These are phyloP conservation scores for Populus trichocarpa DNA, from an alignment of 441 rosid species.

Conservation along the genomic window DNA sequence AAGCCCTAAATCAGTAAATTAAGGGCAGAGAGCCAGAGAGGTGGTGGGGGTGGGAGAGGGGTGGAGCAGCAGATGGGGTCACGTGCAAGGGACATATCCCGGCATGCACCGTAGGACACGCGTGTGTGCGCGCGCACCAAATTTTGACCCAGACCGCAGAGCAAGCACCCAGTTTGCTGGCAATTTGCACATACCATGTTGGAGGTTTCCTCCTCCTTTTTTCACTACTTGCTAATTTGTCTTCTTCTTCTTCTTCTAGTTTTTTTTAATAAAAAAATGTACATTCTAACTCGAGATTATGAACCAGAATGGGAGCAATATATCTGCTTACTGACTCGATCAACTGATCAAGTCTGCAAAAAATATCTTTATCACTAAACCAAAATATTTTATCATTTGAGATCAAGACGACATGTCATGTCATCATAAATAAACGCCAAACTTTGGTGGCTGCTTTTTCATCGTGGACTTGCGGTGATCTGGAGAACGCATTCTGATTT, in stretches of 20 bases:
- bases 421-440: background rate
- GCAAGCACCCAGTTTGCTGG: background rate
- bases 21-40: background rate
- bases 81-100: constrained; percentile 9
- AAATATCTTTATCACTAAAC: too few species aligned
- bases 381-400: too few species aligned
- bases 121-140: constrained; percentile 25
- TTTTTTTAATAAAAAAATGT: background rate
- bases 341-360: too few species aligned
- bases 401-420: background rate
- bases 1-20: background rate
- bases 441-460: background rate
- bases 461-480: background rate
- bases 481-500: too few species aligned
- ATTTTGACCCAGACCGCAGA: constrained; percentile 1
- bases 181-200: background rate
- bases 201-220: background rate
- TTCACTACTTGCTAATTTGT: background rate
- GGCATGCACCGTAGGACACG: constrained; percentile 34
- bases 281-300: too few species aligned
- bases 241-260: too few species aligned
- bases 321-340: too few species aligned
- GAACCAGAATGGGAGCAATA: too few species aligned
- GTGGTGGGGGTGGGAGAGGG: background rate
- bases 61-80: constrained; percentile 5